These are phyloP conservation scores for Esteya vermicola DNA, from an alignment of 2,329 filamentous ascomycete species.

Conservation along the genomic window DNA sequence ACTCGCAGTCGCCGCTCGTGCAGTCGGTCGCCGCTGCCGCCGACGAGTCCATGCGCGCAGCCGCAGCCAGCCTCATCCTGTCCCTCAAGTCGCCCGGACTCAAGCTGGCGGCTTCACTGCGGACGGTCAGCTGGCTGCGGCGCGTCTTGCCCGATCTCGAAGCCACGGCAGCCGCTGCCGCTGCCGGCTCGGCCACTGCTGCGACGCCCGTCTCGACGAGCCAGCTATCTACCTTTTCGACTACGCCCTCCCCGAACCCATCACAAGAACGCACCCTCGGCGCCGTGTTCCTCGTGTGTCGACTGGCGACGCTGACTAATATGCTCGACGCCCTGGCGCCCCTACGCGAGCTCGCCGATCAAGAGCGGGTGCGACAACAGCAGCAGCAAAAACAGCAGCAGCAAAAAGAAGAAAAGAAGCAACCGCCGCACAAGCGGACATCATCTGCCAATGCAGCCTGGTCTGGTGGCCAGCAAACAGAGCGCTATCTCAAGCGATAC, in stretches of 20 bases:
- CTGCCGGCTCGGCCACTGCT: too few species aligned
- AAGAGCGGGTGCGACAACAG: conserved; percentile 47
- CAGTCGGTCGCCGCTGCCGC: conserved; percentile 61
- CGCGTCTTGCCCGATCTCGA: conserved; percentile 73
- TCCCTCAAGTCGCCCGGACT: conserved; percentile 64
- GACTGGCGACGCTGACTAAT: conserved; percentile 62
- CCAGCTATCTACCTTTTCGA: not conserved
- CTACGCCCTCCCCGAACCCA: conserved; percentile 5
- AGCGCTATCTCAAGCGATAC: conserved; percentile 86
- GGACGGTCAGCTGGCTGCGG: conserved; percentile 82
- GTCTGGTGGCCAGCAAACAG: conserved; percentile 77
- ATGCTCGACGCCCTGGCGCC: conserved; percentile 78
- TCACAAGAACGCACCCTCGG: conserved; percentile 55
- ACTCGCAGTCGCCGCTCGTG: conserved; percentile 65
- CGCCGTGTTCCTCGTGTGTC: conserved; percentile 74
- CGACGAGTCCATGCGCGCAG: conserved; percentile 74
- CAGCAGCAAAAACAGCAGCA: not conserved
- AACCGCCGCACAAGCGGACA: too few species aligned
- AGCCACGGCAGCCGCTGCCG: conserved; percentile 12
- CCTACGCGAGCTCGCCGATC: conserved; percentile 75
- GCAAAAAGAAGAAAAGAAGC: too few species aligned
- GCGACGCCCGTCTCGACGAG: not conserved
- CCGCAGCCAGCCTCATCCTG: conserved; percentile 71
- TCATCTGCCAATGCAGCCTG: conserved; percentile 21
- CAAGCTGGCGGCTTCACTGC: conserved; percentile 79